phyloP scores from a whole-genome alignment of 31 red algal species.

The Endocladia muricata region DNA sequence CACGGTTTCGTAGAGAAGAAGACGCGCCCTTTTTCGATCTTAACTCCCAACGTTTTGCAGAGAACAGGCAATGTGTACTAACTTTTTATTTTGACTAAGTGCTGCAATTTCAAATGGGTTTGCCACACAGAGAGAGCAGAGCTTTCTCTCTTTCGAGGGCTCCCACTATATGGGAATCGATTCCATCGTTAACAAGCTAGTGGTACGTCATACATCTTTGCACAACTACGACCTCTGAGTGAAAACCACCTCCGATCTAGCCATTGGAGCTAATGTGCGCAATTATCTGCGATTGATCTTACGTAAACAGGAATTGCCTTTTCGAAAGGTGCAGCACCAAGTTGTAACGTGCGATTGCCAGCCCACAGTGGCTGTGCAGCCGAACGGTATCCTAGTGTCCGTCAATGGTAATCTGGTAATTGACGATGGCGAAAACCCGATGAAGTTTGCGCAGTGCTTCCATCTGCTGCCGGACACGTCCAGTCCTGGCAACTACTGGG shows the following conservation, averaged over 20 bases:
- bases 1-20: background rate
- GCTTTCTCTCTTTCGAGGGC: conserved; percentile 88
- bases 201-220: conserved; percentile 24
- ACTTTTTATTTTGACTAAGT: too few relatives aligned
- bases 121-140: conserved; percentile 40
- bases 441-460: conserved; percentile 95
- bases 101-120: too few relatives aligned
- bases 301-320: conserved; percentile 63
- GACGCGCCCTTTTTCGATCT: background rate
- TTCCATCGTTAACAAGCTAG: conserved; percentile 73
- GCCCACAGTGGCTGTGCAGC: conserved; percentile 46
- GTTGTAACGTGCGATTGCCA: conserved; percentile 80
- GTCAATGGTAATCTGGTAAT: conserved; percentile 85
- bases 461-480: conserved; percentile 63
- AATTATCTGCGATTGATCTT: background rate
- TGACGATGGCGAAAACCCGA: conserved; percentile 70
- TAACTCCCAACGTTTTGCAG: background rate
- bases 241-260: background rate
- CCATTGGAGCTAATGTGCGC: conserved; percentile 6
- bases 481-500: conserved; percentile 62
- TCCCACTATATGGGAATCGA: conserved; percentile 72
- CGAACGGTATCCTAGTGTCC: conserved; percentile 80
- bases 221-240: background rate
- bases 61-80: too few relatives aligned
- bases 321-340: conserved; percentile 84